Base-by-base conservation (phyloP, 345 rosid species). In the Euphorbia lathyris region DNA sequence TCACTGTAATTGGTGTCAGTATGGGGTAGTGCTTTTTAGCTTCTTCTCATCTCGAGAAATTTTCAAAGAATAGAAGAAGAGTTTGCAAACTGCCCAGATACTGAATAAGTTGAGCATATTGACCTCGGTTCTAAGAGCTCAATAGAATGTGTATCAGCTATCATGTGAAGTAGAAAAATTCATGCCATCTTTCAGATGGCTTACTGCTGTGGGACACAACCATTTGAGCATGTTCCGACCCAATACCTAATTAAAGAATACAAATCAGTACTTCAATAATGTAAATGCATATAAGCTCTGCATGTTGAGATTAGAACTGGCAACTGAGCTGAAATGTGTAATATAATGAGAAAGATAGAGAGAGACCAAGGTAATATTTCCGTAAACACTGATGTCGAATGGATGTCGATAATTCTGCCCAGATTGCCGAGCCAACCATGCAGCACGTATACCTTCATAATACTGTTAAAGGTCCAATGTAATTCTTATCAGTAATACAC, bases 351-450 rank as follows among this genome's bases (percentile, higher is more conserved):
- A 64, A 56, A 57, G 67, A 64, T 75, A 50, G 73, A 60, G 73
- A 65, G 58, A 12, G 57, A 93, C 92, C 83, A 71, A 78, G 76
- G 84, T 77, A 68, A 93, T 71, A 63, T 93, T 90, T 76, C 81
- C 82, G 79, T 89, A 84, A 71, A 81, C 66, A 48, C 87, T 78
- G 45, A 81, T 42, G 77, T 93, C 81, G 17, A 82, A 93, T 12
- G 86, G 92, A 78, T 91, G 88, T 58, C 77, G 77, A 73, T 83
- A 91, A 80, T 77, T 81, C 73, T 85, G 94, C 77, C 97, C 98
- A 19, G 96, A 89, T 82, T 90, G 90, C 79, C 76, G 84, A 17
- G 97, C 98, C 83, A 93, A 76, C 98, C 96, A 90, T 14, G 74
- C 80, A 22, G 85, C 86, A 32, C 89, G 81, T 71, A 74, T 81